Percentiles rank a stretch among this genome's conserved stretches.
Evolutionary conservation across 2,329 filamentous ascomycete genomes (phyloP).

Genomic region (Pyrenochaeta sp.): DNA sequence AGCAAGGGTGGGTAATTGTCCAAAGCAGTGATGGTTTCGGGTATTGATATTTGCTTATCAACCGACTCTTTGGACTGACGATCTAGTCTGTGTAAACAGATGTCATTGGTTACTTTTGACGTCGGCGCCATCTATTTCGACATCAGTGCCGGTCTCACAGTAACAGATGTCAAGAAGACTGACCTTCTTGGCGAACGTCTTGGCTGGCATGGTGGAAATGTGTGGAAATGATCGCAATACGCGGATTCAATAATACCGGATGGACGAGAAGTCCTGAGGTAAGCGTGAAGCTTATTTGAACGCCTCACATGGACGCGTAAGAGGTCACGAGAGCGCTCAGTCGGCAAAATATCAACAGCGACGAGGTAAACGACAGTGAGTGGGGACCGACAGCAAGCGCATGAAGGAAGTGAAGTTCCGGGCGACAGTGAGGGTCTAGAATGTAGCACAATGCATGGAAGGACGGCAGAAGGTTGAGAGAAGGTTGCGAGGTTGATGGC

Average conservation of each 20-base stretch:
- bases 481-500: slow-evolving; percentile 18
- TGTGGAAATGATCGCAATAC: neutral
- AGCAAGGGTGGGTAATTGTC: slow-evolving; percentile 48
- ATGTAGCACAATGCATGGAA: slow-evolving; percentile 40
- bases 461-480: slow-evolving; percentile 28
- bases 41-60: slow-evolving; percentile 47
- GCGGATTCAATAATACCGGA: neutral
- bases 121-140: slow-evolving; percentile 38
- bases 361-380: slow-evolving; percentile 10
- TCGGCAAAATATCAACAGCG: neutral
- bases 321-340: slow-evolving; percentile 15
- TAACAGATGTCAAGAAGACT: slow-evolving; percentile 18
- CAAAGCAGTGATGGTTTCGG: slow-evolving; percentile 47
- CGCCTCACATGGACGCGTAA: slow-evolving; percentile 1
- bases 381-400: slow-evolving; percentile 3
- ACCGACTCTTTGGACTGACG: slow-evolving; percentile 41
- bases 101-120: slow-evolving; percentile 35
- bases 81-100: slow-evolving; percentile 32
- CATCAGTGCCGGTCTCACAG: slow-evolving; percentile 25
- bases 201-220: slow-evolving; percentile 40
- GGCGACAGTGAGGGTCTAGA: slow-evolving; percentile 14
- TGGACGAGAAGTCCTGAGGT: neutral
- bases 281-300: neutral
- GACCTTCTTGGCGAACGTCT: slow-evolving; percentile 47
- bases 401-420: slow-evolving; percentile 20